Percentiles rank a stretch among this genome's conserved stretches.
Conservation (phyloP, 352 stramenopile genomes). For the Pythium phragmiticola region DNA sequence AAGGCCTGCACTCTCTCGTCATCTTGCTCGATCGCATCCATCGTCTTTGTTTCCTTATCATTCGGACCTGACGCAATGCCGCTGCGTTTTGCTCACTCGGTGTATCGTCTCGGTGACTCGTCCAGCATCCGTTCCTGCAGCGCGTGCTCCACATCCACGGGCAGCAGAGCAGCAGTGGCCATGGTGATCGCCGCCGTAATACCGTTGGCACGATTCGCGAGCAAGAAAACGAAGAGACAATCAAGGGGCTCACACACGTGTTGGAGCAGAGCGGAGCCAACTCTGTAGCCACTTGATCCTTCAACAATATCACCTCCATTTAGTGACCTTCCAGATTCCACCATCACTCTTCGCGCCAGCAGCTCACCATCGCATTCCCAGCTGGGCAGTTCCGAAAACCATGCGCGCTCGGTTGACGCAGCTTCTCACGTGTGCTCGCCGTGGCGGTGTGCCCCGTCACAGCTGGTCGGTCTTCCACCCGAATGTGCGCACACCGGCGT, state of each 20-base stretch:
- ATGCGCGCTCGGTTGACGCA: constrained; percentile 2
- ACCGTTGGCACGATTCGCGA: constrained; percentile 55
- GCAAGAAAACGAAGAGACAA: constrained; percentile 59
- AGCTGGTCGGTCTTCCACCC: constrained; percentile 57
- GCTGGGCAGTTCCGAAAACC: no score
- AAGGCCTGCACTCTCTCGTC: no score
- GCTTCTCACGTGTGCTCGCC: constrained; percentile 10
- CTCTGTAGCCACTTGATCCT: not conserved
- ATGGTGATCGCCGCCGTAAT: constrained; percentile 26
- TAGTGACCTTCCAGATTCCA: not conserved
- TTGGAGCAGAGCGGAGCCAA: constrained; percentile 1
- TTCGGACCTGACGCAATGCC: no score
- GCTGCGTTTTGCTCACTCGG: no score
- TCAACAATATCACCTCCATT: not conserved
- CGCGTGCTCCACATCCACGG: constrained; percentile 34
- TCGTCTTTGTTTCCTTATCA: no score
- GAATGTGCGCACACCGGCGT: constrained; percentile 22
- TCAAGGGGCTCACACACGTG: constrained; percentile 32
- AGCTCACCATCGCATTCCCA: not conserved
- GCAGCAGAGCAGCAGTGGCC: constrained; percentile 8
- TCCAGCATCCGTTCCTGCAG: constrained; percentile 39
- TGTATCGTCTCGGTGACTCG: constrained; percentile 5
- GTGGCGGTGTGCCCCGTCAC: constrained; percentile 33
- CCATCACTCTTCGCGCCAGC: not conserved
- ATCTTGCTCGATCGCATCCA: no score